Conservation (phyloP, 2,329 filamentous ascomycete species). For the Mycosphaerella sp. region DNA sequence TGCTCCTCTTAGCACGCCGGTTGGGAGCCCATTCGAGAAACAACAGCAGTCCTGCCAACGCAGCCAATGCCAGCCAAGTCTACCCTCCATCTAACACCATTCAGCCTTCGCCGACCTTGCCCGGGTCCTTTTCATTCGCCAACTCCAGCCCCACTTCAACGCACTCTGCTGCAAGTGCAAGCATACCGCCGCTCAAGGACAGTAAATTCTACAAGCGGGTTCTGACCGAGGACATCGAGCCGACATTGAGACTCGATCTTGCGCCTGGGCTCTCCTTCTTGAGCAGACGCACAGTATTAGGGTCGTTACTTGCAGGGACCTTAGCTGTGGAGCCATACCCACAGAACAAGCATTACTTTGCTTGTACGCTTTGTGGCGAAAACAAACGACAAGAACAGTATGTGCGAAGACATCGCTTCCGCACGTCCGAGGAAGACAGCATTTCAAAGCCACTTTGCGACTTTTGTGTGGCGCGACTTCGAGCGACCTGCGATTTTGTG, state of each 20-base stretch:
- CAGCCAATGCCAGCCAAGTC: slow-evolving; percentile 9
- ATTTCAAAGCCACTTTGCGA: slow-evolving; percentile 84
- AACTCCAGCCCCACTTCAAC: slow-evolving; percentile 28
- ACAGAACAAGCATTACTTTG: slow-evolving; percentile 51
- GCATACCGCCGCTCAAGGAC: slow-evolving; percentile 67
- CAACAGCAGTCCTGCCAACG: slow-evolving; percentile 43
- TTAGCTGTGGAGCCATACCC: slow-evolving; percentile 81
- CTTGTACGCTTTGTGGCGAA: slow-evolving; percentile 88
- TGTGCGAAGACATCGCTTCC: slow-evolving; percentile 77
- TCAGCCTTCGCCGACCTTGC: slow-evolving; percentile 37
- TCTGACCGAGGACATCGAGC: slow-evolving; percentile 86
- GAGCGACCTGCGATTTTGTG: slow-evolving; percentile 86
- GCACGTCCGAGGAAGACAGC: slow-evolving; percentile 77
- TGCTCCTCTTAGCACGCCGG: slow-evolving; percentile 59
- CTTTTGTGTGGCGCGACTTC: slow-evolving; percentile 76
- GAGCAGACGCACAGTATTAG: slow-evolving; percentile 75
- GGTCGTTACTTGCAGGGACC: slow-evolving; percentile 74
- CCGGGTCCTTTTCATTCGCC: slow-evolving; percentile 38
- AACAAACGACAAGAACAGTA: slow-evolving; percentile 63
- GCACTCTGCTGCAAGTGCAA: slow-evolving; percentile 28
- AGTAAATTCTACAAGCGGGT: slow-evolving; percentile 91
- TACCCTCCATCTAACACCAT: slow-evolving; percentile 29
- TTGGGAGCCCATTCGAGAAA: slow-evolving; percentile 57
- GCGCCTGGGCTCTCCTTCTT: slow-evolving; percentile 93
- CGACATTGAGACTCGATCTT: slow-evolving; percentile 79